These are phyloP conservation scores for Glycyrrhiza uralensis DNA, from an alignment of 306 rosid genomes.

Conservation along the genomic window DNA sequence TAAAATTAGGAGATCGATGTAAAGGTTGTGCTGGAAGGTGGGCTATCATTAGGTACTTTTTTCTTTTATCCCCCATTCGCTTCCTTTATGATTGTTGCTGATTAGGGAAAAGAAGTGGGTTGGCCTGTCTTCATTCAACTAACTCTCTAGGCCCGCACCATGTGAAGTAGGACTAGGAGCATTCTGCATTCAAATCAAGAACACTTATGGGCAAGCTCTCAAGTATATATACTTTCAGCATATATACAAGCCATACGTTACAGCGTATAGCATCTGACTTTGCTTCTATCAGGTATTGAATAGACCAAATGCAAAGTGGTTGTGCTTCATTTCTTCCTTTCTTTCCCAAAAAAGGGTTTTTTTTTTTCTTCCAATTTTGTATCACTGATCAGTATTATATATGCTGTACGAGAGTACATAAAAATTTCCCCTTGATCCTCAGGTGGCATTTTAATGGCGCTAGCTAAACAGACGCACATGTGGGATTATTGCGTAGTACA, in stretches of 20 bases:
- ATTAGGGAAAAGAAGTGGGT: constrained; percentile 21
- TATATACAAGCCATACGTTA: not conserved
- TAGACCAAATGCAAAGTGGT: not conserved
- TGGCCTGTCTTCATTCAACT: constrained; percentile 33
- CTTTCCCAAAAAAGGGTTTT: constrained; percentile 2
- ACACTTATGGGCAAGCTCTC: constrained; percentile 15
- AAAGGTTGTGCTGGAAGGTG: constrained; percentile 35
- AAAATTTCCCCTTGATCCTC: not conserved
- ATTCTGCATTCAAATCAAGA: constrained; percentile 24
- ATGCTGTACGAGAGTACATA: not conserved
- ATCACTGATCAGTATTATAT: not conserved
- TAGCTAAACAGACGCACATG: constrained; percentile 44
- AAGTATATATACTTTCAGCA: not conserved
- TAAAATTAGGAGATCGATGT: constrained; percentile 22
- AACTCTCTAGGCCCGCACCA: constrained; percentile 44
- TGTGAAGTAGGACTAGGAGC: constrained; percentile 30
- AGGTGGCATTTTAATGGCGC: constrained; percentile 6
- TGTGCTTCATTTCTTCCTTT: constrained; percentile 5
- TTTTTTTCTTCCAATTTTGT: not conserved
- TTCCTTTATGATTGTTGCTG: constrained; percentile 33
- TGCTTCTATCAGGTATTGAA: no score
- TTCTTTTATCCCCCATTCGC: constrained; percentile 13
- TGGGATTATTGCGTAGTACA: not conserved
- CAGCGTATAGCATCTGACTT: constrained; percentile 4
- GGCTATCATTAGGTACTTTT: constrained; percentile 32